These are phyloP conservation scores for Prunus dulcis DNA, from an alignment of 306 rosid species.

Conservation along the genomic window DNA sequence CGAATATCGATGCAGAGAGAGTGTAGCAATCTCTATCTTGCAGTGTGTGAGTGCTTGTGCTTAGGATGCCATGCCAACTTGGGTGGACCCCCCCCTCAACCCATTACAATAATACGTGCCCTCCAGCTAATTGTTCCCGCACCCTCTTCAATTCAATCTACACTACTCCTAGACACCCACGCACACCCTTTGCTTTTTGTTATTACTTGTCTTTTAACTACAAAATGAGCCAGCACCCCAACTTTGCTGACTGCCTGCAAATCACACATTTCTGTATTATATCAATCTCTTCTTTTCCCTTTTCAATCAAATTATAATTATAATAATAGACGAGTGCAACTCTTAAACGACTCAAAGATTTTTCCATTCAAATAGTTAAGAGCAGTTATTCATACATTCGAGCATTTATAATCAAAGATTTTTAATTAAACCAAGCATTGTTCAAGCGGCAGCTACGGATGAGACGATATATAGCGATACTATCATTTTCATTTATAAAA, in stretches of 20 bases:
- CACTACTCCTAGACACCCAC: background rate
- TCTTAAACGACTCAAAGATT: too few relatives aligned
- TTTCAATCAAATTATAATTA: background rate
- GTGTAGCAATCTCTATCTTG: background rate
- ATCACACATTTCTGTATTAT: too few relatives aligned
- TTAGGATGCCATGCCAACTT: constrained; percentile 10
- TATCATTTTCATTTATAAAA: too few relatives aligned
- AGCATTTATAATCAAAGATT: too few relatives aligned
- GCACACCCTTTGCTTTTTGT: background rate
- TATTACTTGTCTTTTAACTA: background rate
- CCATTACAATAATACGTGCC: constrained; percentile 20
- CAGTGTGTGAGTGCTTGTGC: background rate
- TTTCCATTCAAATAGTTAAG: too few relatives aligned
- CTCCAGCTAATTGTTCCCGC: constrained; percentile 31
- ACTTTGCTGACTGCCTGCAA: background rate
- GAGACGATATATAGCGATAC: too few relatives aligned
- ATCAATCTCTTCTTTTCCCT: background rate
- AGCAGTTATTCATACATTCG: rapidly evolving
- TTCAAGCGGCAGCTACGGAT: too few relatives aligned
- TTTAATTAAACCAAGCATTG: too few relatives aligned
- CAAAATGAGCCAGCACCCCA: background rate
- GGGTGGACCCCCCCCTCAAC: constrained; percentile 19
- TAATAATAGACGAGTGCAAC: too few relatives aligned
- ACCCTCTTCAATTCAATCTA: too few relatives aligned
- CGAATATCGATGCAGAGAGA: too few relatives aligned